These are phyloP conservation scores for Gracilaria domingensis DNA, from an alignment of 23 red algal species.

Conservation along the genomic window DNA sequence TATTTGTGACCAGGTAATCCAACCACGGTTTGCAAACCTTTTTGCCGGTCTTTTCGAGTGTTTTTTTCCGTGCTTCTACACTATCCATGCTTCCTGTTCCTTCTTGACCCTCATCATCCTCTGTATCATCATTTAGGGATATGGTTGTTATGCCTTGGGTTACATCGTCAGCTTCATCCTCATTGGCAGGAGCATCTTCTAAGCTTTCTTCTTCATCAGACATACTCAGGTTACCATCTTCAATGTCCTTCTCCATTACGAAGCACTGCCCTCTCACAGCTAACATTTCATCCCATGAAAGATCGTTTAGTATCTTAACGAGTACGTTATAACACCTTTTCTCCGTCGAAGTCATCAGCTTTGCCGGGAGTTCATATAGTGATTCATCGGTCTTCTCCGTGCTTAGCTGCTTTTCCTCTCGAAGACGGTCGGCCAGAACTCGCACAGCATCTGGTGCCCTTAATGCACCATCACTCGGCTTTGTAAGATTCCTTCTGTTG, in stretches of 20 bases:
- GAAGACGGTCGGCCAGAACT: constrained; percentile 48
- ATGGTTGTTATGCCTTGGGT: constrained; percentile 34
- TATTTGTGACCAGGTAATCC: constrained; percentile 89
- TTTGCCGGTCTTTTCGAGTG: constrained; percentile 70
- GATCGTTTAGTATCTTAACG: constrained; percentile 82
- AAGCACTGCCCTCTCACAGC: constrained; percentile 84
- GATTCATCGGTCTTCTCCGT: constrained; percentile 74
- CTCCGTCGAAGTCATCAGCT: constrained; percentile 83
- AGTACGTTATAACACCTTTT: constrained; percentile 79
- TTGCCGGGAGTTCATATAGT: constrained; percentile 83
- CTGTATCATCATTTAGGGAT: constrained; percentile 8
- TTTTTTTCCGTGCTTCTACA: not conserved
- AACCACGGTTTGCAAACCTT: constrained; percentile 95
- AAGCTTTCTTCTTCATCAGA: constrained; percentile 18
- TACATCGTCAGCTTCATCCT: constrained; percentile 7
- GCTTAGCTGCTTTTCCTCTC: constrained; percentile 75
- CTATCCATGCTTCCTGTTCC: constrained; percentile 4
- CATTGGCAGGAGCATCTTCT: not conserved
- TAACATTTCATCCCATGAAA: constrained; percentile 94
- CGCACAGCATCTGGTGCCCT: constrained; percentile 59
- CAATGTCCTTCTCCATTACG: constrained; percentile 94
- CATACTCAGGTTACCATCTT: constrained; percentile 39
- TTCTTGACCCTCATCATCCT: not conserved
- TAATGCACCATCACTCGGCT: constrained; percentile 38
- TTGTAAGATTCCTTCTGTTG: constrained; percentile 57